Conservation (phyloP, 2,329 filamentous ascomycete species). For the Aspergillus floridensis region DNA sequence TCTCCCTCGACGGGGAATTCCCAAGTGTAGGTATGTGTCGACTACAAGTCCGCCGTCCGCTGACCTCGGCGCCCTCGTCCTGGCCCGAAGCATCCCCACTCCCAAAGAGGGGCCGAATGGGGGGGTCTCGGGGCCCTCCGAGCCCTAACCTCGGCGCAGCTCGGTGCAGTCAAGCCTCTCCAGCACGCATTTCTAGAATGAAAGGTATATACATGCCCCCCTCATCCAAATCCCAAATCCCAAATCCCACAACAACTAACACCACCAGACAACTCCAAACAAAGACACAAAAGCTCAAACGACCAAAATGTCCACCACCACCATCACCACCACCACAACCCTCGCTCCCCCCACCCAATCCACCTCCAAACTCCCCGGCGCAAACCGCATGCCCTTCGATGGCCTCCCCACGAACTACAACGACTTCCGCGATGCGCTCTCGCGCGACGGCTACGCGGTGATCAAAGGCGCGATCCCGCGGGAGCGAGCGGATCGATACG, state of each 20-base stretch:
- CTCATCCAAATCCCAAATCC: too few species aligned
- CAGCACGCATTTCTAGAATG: not conserved
- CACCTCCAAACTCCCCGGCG: not conserved
- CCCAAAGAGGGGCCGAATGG: too few species aligned
- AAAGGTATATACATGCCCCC: not conserved
- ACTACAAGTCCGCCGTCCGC: too few species aligned
- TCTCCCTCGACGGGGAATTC: not conserved
- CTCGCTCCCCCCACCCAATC: not conserved
- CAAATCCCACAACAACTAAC: not conserved
- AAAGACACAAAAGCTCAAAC: not conserved
- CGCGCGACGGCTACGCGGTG: constrained; percentile 46
- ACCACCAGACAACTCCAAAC: not conserved
- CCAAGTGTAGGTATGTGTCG: too few species aligned
- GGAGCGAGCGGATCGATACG: constrained; percentile 37
- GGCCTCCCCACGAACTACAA: constrained; percentile 18
- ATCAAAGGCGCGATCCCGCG: constrained; percentile 47
- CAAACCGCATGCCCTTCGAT: constrained; percentile 20
- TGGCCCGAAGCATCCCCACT: too few species aligned
- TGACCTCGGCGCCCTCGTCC: too few species aligned
- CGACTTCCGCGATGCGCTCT: constrained; percentile 28
- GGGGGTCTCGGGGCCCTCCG: not conserved
- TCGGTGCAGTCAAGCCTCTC: not conserved
- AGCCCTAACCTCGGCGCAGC: not conserved
- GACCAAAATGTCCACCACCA: constrained; percentile 19
- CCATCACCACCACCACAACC: constrained; percentile 5